phyloP scores from a whole-genome alignment of 1,139 yeast genomes.

The Yamadazyma diddensiae region DNA sequence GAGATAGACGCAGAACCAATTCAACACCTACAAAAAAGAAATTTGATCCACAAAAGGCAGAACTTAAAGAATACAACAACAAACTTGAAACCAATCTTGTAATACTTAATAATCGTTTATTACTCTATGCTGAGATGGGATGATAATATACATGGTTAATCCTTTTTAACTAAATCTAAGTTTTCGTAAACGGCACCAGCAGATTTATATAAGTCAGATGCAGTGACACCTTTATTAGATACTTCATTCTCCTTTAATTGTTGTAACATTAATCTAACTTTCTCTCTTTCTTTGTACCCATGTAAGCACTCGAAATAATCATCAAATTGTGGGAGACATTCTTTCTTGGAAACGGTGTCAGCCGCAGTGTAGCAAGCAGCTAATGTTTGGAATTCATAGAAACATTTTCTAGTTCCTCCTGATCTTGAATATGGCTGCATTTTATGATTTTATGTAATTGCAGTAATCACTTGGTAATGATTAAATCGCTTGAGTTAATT shows the following conservation, averaged over 20 bases:
- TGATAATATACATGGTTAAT: conserved; percentile 4
- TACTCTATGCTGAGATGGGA: conserved; percentile 1
- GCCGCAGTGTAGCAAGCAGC: conserved; percentile 48
- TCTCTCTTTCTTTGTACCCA: conserved; percentile 48
- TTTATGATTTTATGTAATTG: neutral
- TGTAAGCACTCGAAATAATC: conserved; percentile 51
- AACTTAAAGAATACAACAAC: too few relatives aligned
- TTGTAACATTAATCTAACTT: conserved; percentile 43
- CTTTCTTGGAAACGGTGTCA: conserved; percentile 40
- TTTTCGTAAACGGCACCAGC: conserved; percentile 45
- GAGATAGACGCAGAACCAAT: too few relatives aligned
- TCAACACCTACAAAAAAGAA: too few relatives aligned
- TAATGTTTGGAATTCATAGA: conserved; percentile 47
- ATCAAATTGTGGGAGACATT: conserved; percentile 44
- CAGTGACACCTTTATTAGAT: conserved; percentile 39
- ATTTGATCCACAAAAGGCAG: too few relatives aligned
- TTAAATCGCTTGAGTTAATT: conserved; percentile 11
- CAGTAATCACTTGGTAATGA: conserved; percentile 6
- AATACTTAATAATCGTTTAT: conserved; percentile 1
- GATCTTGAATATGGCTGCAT: conserved; percentile 52
- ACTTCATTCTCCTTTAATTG: conserved; percentile 46
- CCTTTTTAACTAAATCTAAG: conserved; percentile 39
- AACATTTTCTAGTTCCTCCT: conserved; percentile 51
- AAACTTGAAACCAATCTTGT: too few relatives aligned
- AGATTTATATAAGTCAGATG: conserved; percentile 43